Conservation (phyloP, 2,329 filamentous ascomycete genomes). For the Stemphylium vesicarium region DNA sequence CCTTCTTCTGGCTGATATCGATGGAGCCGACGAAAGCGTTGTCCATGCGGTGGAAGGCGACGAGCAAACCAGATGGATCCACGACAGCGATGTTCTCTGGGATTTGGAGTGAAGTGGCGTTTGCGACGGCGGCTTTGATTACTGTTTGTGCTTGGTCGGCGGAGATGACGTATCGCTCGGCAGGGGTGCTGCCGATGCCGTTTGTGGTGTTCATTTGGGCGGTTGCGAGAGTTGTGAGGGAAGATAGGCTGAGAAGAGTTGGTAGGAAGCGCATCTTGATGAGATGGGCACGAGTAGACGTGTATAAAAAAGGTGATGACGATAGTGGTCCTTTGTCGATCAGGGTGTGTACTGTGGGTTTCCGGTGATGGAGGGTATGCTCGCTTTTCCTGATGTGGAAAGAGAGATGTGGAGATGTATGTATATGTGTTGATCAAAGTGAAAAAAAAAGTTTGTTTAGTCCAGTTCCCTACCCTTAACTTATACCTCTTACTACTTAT, state of each 20-base stretch:
- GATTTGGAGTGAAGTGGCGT: slow-evolving; percentile 30
- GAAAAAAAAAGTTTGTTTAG: background rate
- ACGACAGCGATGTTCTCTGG: slow-evolving; percentile 41
- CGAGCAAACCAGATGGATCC: slow-evolving; percentile 35
- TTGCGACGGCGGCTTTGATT: slow-evolving; percentile 26
- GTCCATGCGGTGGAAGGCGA: slow-evolving; percentile 40
- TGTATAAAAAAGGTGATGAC: too few species aligned
- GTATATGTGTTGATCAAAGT: background rate
- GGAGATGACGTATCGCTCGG: slow-evolving; percentile 25
- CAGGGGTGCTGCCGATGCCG: slow-evolving; percentile 29
- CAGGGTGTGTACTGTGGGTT: too few species aligned
- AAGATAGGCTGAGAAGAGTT: slow-evolving; percentile 10
- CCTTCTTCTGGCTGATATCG: slow-evolving; percentile 39
- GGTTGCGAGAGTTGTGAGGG: slow-evolving; percentile 14
- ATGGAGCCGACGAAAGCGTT: slow-evolving; percentile 37
- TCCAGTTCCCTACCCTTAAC: background rate
- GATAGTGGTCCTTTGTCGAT: too few species aligned
- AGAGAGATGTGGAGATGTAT: too few species aligned
- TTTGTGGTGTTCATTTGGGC: slow-evolving; percentile 31
- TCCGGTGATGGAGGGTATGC: too few species aligned
- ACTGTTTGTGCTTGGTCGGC: slow-evolving; percentile 33
- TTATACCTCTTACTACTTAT: too few species aligned
- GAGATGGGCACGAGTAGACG: too few species aligned
- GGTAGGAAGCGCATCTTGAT: slow-evolving; percentile 2
- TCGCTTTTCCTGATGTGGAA: too few species aligned